Conservation (phyloP, 2,329 filamentous ascomycete species). For the Alternaria arborescens region DNA sequence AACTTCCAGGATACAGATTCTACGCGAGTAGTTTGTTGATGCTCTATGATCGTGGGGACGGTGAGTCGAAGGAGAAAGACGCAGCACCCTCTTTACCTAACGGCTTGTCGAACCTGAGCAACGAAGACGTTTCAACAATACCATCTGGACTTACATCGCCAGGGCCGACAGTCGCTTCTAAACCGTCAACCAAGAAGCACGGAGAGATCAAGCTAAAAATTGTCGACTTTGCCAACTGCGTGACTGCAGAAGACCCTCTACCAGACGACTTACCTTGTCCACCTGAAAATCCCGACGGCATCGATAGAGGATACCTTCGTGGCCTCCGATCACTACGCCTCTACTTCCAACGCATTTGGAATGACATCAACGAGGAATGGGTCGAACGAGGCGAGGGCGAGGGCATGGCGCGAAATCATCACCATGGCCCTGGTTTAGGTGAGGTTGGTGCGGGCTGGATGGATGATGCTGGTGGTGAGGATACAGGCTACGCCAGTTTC, state of each 20-base stretch:
- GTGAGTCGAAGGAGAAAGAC: slow-evolving; percentile 56
- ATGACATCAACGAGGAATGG: slow-evolving; percentile 69
- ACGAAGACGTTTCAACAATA: slow-evolving; percentile 30
- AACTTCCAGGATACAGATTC: slow-evolving; percentile 85
- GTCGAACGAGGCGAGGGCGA: slow-evolving; percentile 55
- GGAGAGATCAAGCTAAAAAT: slow-evolving; percentile 88
- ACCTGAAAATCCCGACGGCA: slow-evolving; percentile 78
- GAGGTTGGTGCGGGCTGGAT: slow-evolving; percentile 46
- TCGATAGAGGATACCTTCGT: slow-evolving; percentile 88
- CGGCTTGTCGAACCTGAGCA: slow-evolving; percentile 22
- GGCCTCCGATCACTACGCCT: slow-evolving; percentile 79
- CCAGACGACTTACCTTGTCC: slow-evolving; percentile 73
- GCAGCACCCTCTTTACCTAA: slow-evolving; percentile 14
- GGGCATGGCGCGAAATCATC: slow-evolving; percentile 45
- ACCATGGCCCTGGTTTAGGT: slow-evolving; percentile 45
- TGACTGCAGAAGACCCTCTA: slow-evolving; percentile 80
- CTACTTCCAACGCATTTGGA: slow-evolving; percentile 89
- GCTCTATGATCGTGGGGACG: slow-evolving; percentile 88
- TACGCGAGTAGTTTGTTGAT: slow-evolving; percentile 95
- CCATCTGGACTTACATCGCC: slow-evolving; percentile 40
- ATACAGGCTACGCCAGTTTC: slow-evolving; percentile 51
- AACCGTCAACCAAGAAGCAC: slow-evolving; percentile 33
- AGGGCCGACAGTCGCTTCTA: slow-evolving; percentile 21
- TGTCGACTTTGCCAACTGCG: slow-evolving; percentile 97
- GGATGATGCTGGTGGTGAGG: slow-evolving; percentile 45